Evolutionary conservation across 176 grass and related monocot species (phyloP).

Genomic region (Thinopyrum elongatum): DNA sequence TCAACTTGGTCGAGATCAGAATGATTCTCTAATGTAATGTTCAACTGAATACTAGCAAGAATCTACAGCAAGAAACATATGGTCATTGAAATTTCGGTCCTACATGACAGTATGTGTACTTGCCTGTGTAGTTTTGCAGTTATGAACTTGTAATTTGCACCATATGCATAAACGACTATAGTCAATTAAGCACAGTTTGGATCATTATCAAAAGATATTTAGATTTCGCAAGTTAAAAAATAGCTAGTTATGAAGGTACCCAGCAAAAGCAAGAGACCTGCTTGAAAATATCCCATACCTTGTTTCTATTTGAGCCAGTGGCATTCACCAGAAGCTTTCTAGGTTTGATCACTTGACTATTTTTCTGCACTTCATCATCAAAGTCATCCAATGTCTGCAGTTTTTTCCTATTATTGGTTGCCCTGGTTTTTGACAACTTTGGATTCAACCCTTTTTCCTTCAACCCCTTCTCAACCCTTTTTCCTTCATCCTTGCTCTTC

Average conservation of each 20-base stretch:
- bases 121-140: not conserved
- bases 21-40: not conserved
- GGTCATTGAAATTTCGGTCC: not conserved
- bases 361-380: constrained; percentile 71
- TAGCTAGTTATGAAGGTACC: not conserved
- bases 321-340: constrained; percentile 35
- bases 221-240: not conserved
- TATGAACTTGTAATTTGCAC: not conserved
- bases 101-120: not conserved
- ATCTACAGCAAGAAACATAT: not conserved
- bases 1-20: not conserved
- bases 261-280: constrained; percentile 3
- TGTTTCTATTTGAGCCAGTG: constrained; percentile 59
- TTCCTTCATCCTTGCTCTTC: constrained; percentile 41
- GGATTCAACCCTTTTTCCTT: constrained; percentile 72
- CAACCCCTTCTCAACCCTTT: constrained; percentile 67
- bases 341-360: constrained; percentile 25
- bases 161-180: not conserved
- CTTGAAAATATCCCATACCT: constrained; percentile 52
- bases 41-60: not conserved
- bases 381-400: constrained; percentile 63
- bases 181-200: not conserved
- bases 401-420: constrained; percentile 45
- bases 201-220: not conserved
- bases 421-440: constrained; percentile 38